Conservation (phyloP, 176 grass and related monocot species). For the Carex myosuroides region DNA sequence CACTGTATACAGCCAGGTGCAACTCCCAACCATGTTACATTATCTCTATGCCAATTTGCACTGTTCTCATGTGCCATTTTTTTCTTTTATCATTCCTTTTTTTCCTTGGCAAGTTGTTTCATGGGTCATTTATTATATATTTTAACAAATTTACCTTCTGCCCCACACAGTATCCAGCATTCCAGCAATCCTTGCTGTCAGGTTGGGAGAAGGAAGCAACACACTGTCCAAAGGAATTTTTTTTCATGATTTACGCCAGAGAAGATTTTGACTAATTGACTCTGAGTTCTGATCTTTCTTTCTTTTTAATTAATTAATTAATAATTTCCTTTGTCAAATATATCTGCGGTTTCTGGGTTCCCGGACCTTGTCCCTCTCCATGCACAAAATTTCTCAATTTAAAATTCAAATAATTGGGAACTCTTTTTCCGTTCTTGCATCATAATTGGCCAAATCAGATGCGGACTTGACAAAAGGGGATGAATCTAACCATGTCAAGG, state of each 20-base stretch:
- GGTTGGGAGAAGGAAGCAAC: neutral
- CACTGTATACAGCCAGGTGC: neutral
- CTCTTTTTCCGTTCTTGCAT: neutral
- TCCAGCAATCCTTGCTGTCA: neutral
- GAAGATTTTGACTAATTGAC: neutral
- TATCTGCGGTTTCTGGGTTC: conserved; percentile 6
- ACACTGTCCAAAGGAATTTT: neutral
- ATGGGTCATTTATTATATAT: neutral
- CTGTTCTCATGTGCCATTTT: neutral
- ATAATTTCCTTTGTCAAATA: conserved; percentile 5
- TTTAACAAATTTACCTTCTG: too few relatives aligned
- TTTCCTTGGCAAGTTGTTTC: neutral
- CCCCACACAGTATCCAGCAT: neutral
- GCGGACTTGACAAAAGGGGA: neutral
- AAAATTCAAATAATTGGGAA: neutral
- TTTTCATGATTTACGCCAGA: neutral
- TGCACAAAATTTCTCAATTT: neutral
- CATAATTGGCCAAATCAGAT: neutral
- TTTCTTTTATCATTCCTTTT: neutral
- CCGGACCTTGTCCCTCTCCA: conserved; percentile 12
- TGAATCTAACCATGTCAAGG: neutral
- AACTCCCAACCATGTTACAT: neutral
- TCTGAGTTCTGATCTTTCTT: neutral
- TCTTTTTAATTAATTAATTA: too few relatives aligned
- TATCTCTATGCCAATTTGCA: neutral